phyloP scores from a whole-genome alignment of 768 basidiomycete species.

The Asterophora parasitica region DNA sequence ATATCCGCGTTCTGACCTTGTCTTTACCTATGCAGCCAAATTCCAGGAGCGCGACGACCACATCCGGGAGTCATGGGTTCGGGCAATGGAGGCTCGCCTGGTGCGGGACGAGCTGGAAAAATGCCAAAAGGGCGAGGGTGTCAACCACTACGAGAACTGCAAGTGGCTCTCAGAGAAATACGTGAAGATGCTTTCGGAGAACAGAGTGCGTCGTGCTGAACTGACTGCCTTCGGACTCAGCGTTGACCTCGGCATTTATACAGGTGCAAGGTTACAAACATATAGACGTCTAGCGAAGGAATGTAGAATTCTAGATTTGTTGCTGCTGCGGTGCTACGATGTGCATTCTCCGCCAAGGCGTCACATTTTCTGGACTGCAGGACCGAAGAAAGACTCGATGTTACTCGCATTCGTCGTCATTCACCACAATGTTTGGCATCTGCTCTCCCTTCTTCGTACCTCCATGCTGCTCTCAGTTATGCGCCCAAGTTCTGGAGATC shows the following conservation, averaged over 20 bases:
- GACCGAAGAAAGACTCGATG: too few species aligned
- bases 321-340: too few species aligned
- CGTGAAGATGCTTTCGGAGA: conserved; percentile 68
- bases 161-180: conserved; percentile 84
- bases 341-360: too few species aligned
- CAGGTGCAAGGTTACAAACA: conserved; percentile 86
- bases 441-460: too few species aligned
- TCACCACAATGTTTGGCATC: too few species aligned
- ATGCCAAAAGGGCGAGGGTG: conserved; percentile 87
- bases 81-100: conserved; percentile 87
- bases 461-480: too few species aligned
- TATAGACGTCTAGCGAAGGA: conserved; percentile 30
- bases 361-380: too few species aligned
- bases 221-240: not conserved
- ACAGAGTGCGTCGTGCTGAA: conserved; percentile 56
- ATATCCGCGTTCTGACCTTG: not conserved
- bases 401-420: too few species aligned
- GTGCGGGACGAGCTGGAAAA: conserved; percentile 85
- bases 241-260: conserved; percentile 1
- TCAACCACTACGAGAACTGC: conserved; percentile 89
- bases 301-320: not conserved
- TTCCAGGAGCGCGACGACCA: conserved; percentile 65
- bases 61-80: conserved; percentile 91
- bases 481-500: too few species aligned
- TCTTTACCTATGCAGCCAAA: conserved; percentile 38